Evolutionary conservation across 768 basidiomycete genomes (phyloP).

Genomic region (Suillus americanus): DNA sequence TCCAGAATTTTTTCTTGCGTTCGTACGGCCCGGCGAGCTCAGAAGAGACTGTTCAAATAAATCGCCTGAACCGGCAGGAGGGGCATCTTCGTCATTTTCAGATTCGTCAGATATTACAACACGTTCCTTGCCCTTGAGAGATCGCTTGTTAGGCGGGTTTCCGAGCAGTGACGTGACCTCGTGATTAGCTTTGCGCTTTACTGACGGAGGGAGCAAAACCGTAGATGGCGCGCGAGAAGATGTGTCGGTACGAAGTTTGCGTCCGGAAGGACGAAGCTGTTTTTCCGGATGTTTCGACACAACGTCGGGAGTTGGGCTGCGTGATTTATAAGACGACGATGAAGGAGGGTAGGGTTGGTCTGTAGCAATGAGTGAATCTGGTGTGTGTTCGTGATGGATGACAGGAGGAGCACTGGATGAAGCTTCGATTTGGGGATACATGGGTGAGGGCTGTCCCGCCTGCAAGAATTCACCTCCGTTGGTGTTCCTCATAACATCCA

Average conservation of each 20-base stretch:
- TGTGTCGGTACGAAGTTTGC: slow-evolving; percentile 9
- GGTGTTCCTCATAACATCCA: slow-evolving; percentile 12
- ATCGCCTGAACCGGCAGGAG: slow-evolving; percentile 9
- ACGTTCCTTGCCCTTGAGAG: slow-evolving; percentile 31
- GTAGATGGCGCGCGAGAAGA: slow-evolving; percentile 6
- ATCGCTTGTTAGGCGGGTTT: slow-evolving; percentile 17
- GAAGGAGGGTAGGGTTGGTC: slow-evolving; percentile 5
- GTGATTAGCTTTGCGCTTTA: slow-evolving; percentile 21
- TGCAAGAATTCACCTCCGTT: slow-evolving; percentile 9
- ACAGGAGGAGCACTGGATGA: not conserved
- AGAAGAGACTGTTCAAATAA: slow-evolving; percentile 3
- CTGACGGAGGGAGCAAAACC: slow-evolving; percentile 10
- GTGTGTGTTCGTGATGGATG: not conserved
- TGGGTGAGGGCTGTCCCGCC: not conserved
- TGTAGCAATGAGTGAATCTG: not conserved
- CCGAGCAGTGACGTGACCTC: slow-evolving; percentile 11
- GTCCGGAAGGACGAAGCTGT: slow-evolving; percentile 2
- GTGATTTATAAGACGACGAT: slow-evolving; percentile 2
- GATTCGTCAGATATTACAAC: slow-evolving; percentile 16
- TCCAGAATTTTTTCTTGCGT: slow-evolving; percentile 19
- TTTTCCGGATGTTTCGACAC: not conserved
- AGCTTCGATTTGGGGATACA: slow-evolving; percentile 7
- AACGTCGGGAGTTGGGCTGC: not conserved
- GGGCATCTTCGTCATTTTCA: slow-evolving; percentile 17
- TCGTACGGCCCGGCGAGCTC: not conserved